Conservation (phyloP, 2,329 filamentous ascomycete genomes). For the Aspergillus amoenus region DNA sequence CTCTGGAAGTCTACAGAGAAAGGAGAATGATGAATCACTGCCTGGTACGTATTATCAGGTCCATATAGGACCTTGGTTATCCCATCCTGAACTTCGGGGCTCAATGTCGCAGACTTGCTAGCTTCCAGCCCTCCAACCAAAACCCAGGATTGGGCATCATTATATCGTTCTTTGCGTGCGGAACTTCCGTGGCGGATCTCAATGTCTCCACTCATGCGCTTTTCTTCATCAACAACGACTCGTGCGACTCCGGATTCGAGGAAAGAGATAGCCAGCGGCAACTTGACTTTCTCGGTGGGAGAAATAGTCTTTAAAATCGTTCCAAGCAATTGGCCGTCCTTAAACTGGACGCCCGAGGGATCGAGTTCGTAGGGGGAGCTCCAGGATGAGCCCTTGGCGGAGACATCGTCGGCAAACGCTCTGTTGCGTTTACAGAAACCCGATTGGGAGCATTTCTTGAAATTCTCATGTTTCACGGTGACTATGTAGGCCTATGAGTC, state of each 20-base stretch:
- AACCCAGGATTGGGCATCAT: slow-evolving; percentile 83
- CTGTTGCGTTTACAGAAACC: slow-evolving; percentile 97
- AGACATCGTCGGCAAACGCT: slow-evolving; percentile 77
- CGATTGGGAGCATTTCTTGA: slow-evolving; percentile 94
- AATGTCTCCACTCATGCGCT: slow-evolving; percentile 82
- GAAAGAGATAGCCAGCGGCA: slow-evolving; percentile 85
- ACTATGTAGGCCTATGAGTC: slow-evolving; percentile 49
- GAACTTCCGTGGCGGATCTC: slow-evolving; percentile 81
- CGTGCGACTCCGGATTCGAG: slow-evolving; percentile 85
- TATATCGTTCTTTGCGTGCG: slow-evolving; percentile 88
- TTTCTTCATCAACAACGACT: slow-evolving; percentile 88
- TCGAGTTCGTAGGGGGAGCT: slow-evolving; percentile 76
- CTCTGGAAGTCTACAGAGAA: slow-evolving; percentile 85
- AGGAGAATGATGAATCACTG: slow-evolving; percentile 77
- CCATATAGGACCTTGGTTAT: slow-evolving; percentile 77
- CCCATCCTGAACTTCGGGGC: slow-evolving; percentile 63
- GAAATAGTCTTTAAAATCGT: slow-evolving; percentile 77
- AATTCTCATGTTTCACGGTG: slow-evolving; percentile 90
- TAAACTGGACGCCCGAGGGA: slow-evolving; percentile 69
- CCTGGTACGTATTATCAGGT: slow-evolving; percentile 71
- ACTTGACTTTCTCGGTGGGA: slow-evolving; percentile 66
- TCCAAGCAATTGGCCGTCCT: slow-evolving; percentile 76
- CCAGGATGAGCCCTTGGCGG: slow-evolving; percentile 66
- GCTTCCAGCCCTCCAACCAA: slow-evolving; percentile 77
- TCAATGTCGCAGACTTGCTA: slow-evolving; percentile 70